Evolutionary conservation across 148 eudicot species (phyloP), one percentile per base, ranked within the genome.

Genomic region (Rhododendron ferrugineum): DNA sequence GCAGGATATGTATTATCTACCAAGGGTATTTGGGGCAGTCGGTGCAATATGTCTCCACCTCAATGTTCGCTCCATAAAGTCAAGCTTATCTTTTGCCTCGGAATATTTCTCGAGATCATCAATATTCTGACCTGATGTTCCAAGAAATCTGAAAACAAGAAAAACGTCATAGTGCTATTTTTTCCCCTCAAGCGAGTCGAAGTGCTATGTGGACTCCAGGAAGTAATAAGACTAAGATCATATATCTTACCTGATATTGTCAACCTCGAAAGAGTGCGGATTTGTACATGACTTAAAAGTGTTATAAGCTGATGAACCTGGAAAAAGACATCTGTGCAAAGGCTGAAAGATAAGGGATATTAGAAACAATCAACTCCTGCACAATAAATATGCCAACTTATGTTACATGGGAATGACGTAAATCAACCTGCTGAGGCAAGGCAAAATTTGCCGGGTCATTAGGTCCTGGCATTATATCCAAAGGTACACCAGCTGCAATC

Each of bases 31-130:
- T 28, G 99, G 99, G 58, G 98, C 91, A 58, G 98, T 93, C 83
- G 99, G 99, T 40, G 98, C 98, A 66, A 97, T 84, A 90, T 97
- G 99, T 88, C 99, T 94, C 98, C 99, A 97, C 87, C 90, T 94
- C 91, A 97, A 82, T 15, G 98, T 97, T 90, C 98, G 91, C 80
- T 95, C 99, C 93, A 95, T 84, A 78, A 95, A 92, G 54, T 92
- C 98, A 47, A 97, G 91, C 73, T 86, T 93, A 85, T 92, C 93
- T 32, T 90, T 89, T 47, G 95, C 99, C 78, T 95, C 94, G 3
- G 98, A 94, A 90, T 97, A 95, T 87, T 91, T 93, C 58, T 88
- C 94, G 81, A 97, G 96, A 88, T 97, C 98, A 49, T 94, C 93
- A 85, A 97, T 93, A 79, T 95, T 97, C 91, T 95, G 98, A 84